Base-by-base conservation (phyloP, 805 yeast species). In the Lachancea lanzarotensis region DNA sequence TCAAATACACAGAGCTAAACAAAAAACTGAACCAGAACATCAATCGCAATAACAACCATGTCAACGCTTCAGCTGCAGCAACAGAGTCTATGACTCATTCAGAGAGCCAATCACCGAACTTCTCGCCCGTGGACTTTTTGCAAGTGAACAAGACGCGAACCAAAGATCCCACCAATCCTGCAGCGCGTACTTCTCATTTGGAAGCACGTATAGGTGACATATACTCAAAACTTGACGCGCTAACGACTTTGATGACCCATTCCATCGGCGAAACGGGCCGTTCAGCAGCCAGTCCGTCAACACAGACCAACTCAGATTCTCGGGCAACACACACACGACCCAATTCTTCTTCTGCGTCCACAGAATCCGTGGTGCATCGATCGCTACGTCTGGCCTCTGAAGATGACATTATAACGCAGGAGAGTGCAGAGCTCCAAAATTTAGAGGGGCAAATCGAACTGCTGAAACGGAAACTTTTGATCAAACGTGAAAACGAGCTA, bases 1-100 rank as follows among this genome's bases (percentile, higher is more conserved):
- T 63, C 38, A 67, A 68, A 46, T 68, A 68, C 48, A 66, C 63
- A 25, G 63, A 55, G 42, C 50, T 59, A 32, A 63, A 62, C 48
- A 62, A 59, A 19, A 40, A 44, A 11, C 45, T 62, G 46, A 20
- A n/a, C 16, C 44, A 32, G 35, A 25, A 15, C 25, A 16, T 12
- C 43, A 17, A 33, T 15, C 16, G 3, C 19, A 15, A 15, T 16
- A 7, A 5, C 35, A 33, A 33, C 13, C 5, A 29, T 13, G 15
- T 3, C 31, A 29, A 29, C 29, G 11, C 7, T 13, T 12, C 13
- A 5, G 15, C 13, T 11, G 19, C 18, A 7, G 35, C 35, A 7
- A 19, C 35, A 16, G 35, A 13, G 16, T n/a, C 35, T 6, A 15
- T 9, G 17, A 12, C 34, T 13, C 34, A 13, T 9, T 25, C 43